These are phyloP conservation scores for Bisporella sp. DNA, from an alignment of 2,329 filamentous ascomycete species.

Conservation along the genomic window DNA sequence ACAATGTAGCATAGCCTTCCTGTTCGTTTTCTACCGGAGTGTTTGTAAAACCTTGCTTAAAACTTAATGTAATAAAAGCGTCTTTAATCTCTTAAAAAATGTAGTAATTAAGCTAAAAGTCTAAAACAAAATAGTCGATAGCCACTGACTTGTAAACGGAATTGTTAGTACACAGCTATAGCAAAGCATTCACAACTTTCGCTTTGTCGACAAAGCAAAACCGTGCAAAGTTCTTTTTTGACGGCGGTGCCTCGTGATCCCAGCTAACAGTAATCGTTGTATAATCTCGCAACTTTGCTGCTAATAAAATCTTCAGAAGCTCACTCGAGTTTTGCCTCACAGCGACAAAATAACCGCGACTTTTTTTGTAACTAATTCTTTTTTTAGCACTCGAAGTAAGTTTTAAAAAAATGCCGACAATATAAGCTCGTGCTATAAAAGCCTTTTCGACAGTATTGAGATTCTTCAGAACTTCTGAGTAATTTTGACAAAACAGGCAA, in stretches of 20 bases:
- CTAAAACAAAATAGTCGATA: conserved; percentile 8
- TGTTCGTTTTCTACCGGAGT: conserved; percentile 5
- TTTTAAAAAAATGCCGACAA: conserved; percentile 6
- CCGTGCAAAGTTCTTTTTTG: conserved; percentile 3
- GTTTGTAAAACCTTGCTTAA: conserved; percentile 5
- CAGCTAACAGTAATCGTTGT: conserved; percentile 5
- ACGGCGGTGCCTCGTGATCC: neutral
- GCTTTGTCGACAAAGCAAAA: conserved; percentile 5
- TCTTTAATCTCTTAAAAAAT: conserved; percentile 11
- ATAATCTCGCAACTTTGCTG: conserved; percentile 4
- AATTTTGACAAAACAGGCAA: conserved; percentile 7
- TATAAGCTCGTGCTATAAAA: conserved; percentile 6
- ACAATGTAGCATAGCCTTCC: conserved; percentile 7
- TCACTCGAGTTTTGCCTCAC: conserved; percentile 5
- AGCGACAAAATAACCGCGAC: conserved; percentile 6
- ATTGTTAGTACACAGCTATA: conserved; percentile 9
- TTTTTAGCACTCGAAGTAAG: conserved; percentile 4
- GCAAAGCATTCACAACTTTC: conserved; percentile 7
- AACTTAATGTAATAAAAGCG: conserved; percentile 8
- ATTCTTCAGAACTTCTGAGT: conserved; percentile 6
- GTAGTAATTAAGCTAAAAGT: conserved; percentile 10
- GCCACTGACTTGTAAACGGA: conserved; percentile 8
- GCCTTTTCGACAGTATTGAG: conserved; percentile 7
- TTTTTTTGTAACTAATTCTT: conserved; percentile 3
- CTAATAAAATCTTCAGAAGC: conserved; percentile 4